Evolutionary conservation across 1,284 basidiomycete species (phyloP).

Genomic region (Cronartium quercuum): DNA sequence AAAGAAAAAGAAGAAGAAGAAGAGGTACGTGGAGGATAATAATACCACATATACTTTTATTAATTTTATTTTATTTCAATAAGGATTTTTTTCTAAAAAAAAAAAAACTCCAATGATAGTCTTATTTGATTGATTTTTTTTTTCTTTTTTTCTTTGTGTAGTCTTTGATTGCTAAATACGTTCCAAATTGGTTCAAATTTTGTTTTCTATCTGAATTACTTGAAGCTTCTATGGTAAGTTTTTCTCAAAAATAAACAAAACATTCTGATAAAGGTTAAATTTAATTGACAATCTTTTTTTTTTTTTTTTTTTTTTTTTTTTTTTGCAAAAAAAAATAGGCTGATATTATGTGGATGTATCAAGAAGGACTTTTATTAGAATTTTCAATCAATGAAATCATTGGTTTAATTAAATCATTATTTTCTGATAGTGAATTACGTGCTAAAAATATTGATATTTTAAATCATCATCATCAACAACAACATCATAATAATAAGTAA

Average conservation of each 20-base stretch:
- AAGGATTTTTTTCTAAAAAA: conserved; percentile 9
- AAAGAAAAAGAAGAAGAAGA: background rate
- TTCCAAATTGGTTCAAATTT: conserved; percentile 89
- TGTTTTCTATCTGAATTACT: conserved; percentile 83
- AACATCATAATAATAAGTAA: too few relatives aligned
- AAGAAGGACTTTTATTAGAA: conserved; percentile 82
- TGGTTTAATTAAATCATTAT: conserved; percentile 73
- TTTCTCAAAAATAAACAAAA: background rate
- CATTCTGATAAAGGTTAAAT: background rate
- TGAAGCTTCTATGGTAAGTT: conserved; percentile 54
- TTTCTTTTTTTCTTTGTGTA: background rate
- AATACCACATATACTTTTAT: conserved; percentile 4
- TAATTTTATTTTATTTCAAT: conserved; percentile 4
- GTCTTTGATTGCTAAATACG: conserved; percentile 51
- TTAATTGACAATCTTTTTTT: background rate
- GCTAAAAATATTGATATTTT: conserved; percentile 71
- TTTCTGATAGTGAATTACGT: conserved; percentile 79
- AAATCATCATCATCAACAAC: too few relatives aligned
- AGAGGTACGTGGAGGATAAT: background rate
- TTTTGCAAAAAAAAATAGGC: conserved; percentile 43
- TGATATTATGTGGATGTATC: conserved; percentile 87
- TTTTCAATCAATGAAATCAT: conserved; percentile 78
- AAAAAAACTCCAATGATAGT: too few relatives aligned
- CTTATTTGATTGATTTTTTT: too few relatives aligned
- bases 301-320: conserved; percentile 4